Base-by-base conservation (phyloP, 1,284 basidiomycete species). In the Ceratobasidium sp. region DNA sequence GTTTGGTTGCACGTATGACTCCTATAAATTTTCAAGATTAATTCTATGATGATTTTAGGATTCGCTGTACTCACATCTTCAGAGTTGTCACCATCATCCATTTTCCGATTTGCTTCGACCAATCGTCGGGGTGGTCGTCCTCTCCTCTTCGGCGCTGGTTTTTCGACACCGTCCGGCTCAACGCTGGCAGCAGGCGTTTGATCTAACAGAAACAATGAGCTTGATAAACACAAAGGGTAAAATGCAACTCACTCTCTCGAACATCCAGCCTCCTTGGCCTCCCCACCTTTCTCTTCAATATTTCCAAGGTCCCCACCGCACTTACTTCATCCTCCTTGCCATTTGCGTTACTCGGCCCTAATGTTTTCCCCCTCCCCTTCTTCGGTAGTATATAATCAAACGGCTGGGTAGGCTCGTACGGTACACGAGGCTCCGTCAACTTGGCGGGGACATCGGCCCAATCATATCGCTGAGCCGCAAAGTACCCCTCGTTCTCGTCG, bases 11-110 rank as follows among this genome's bases (percentile, higher is more conserved):
- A 75, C 62, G 64, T 75, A 75, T 13, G 73, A 75, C 33, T 75
- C 73, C 73, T 75, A 26, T 42, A 23, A 54, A 17, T 38, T 17
- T 10, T 7, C 9, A 52, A 33, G 12, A 23, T 50, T 40, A 6
- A 17, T 42, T 46, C 33, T 1, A 23, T 23, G 15, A 23, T 12
- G 28, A 0, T 52, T n/a, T 13, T 23, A 48, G 23, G 61, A 57
- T n/a, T n/a, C n/a, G n/a, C n/a, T n/a, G n/a, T n/a, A n/a, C 73
- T 54, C 4, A 75, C 73, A 56, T 75, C 73, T 75, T 64, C 73
- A 20, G 73, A 65, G 26, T 75, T 75, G 48, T 75, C 73, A 7
- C 73, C 73, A 66, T 75, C 73, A 52, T 75, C 73, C 23, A 62
- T 75, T 57, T 75, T 75, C 52, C 73, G 48, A 38, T 48, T 42